Evolutionary conservation across 495 filamentous ascomycete species (phyloP), one percentile per base, ranked within the genome.

Genomic region (Penicillium canescens): DNA sequence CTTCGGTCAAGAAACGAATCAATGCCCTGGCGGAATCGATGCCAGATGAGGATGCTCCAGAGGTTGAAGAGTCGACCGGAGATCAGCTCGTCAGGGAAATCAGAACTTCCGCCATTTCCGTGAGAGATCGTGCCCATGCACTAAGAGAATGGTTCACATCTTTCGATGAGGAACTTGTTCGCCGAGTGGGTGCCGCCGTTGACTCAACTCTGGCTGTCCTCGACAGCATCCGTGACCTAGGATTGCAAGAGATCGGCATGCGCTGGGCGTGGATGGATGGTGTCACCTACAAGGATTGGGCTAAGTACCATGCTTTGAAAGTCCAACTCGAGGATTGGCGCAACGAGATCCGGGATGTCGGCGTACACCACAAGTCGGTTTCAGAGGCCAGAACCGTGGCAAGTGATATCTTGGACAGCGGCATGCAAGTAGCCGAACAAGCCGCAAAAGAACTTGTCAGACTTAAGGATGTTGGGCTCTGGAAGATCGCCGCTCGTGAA

Each of bases 211-310:
- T 98, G 23, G 79, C 83, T 50, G 88, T 95, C 33, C 79, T 99
- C 34, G 89, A 94, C 57, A 79, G 82, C 46, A 91, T 96, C 50
- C 83, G 90, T 18, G 91, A 97, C 57, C 78, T 96, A 7, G 91
- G 92, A 2, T 78, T 99, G 7, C 91, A 96, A 63, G 93, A 96
- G 63, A 90, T 99, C 48, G 95, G 95, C 37, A 92, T 95, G 83
- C 90, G 94, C 53, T 99, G 95, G 92, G 92, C 92, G 1, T 95
- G 90, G 87, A 96, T 90, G 80, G 93, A 97, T 46, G 88, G 88
- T 35, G 83, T 99, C 54, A 92, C 92, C 6, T 96, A 98, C 77
- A 92, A 94, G 61, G 92, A 97, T 66, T 99, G 95, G 95, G 82
- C 83, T 24, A 89, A 89, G 61, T 98, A 96, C 65, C 88, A 96